phyloP scores from a whole-genome alignment of 768 basidiomycete genomes.

The Mycena olivaceomarginata region DNA sequence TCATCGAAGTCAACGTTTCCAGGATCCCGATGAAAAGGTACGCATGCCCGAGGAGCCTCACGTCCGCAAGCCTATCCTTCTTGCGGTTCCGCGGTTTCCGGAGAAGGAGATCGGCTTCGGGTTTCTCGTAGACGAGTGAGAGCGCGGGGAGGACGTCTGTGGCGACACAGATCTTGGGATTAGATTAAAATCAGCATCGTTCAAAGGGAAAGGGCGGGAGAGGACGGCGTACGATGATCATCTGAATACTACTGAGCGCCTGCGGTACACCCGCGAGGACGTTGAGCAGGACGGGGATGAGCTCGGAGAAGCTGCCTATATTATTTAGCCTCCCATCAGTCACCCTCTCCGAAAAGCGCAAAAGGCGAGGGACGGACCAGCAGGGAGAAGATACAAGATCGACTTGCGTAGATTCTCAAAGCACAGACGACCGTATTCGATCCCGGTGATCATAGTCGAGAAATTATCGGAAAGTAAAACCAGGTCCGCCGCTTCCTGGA shows the following conservation, averaged over 20 bases:
- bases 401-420: conserved; percentile 80
- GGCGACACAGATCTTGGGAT: conserved; percentile 72
- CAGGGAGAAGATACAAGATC: conserved; percentile 69
- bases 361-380: conserved; percentile 62
- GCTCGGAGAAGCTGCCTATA: conserved; percentile 70
- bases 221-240: conserved; percentile 60
- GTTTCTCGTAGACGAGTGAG: conserved; percentile 74
- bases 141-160: conserved; percentile 77
- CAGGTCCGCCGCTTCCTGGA: conserved; percentile 74
- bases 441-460: conserved; percentile 77
- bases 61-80: conserved; percentile 73
- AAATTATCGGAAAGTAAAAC: conserved; percentile 78
- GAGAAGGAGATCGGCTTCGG: conserved; percentile 75
- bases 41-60: conserved; percentile 72
- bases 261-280: conserved; percentile 60
- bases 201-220: neutral
- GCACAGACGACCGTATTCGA: conserved; percentile 79
- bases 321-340: neutral
- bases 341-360: neutral
- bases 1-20: conserved; percentile 68
- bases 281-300: conserved; percentile 76
- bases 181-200: neutral
- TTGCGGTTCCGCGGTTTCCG: conserved; percentile 74
- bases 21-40: conserved; percentile 74
- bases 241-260: conserved; percentile 61